phyloP scores from a whole-genome alignment of 1,139 yeast genomes.

The Geotrichum aggregatum region DNA sequence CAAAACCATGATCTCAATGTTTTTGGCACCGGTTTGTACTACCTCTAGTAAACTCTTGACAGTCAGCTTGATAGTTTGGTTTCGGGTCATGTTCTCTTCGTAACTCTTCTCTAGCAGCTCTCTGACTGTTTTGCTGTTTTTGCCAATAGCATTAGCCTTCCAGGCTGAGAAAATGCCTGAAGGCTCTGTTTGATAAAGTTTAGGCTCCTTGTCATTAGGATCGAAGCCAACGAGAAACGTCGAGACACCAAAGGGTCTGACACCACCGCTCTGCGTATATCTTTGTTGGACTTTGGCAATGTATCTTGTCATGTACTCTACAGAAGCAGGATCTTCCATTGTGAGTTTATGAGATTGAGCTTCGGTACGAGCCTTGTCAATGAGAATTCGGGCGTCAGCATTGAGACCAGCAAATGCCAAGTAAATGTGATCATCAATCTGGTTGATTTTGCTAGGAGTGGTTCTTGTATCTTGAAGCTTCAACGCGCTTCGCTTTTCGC shows the following conservation, averaged over 20 bases:
- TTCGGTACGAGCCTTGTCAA: slow-evolving; percentile 93
- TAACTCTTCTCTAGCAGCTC: slow-evolving; percentile 93
- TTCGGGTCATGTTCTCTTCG: slow-evolving; percentile 64
- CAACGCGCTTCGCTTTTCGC: slow-evolving; percentile 92
- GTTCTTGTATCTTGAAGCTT: slow-evolving; percentile 95
- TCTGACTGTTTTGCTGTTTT: slow-evolving; percentile 90
- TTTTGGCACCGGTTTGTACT: slow-evolving; percentile 96
- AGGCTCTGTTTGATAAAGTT: slow-evolving; percentile 92
- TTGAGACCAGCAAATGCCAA: slow-evolving; percentile 96
- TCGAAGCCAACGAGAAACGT: slow-evolving; percentile 95
- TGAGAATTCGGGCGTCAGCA: slow-evolving; percentile 93
- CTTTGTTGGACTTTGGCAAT: slow-evolving; percentile 96
- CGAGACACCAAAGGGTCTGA: slow-evolving; percentile 90
- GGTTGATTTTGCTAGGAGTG: slow-evolving; percentile 90
- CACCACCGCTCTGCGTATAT: slow-evolving; percentile 98
- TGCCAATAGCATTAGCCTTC: slow-evolving; percentile 97
- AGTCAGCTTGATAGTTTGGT: slow-evolving; percentile 74
- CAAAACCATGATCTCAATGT: slow-evolving; percentile 88
- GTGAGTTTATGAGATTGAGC: slow-evolving; percentile 95
- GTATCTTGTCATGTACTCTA: slow-evolving; percentile 88
- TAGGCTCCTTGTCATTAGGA: slow-evolving; percentile 73
- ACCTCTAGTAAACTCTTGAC: slow-evolving; percentile 87
- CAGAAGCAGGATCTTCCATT: slow-evolving; percentile 87
- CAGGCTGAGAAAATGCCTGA: slow-evolving; percentile 98
- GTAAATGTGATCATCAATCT: slow-evolving; percentile 84